These are phyloP conservation scores for Strigomonas galati DNA, from an alignment of 208 protist genomes.

Conservation along the genomic window DNA sequence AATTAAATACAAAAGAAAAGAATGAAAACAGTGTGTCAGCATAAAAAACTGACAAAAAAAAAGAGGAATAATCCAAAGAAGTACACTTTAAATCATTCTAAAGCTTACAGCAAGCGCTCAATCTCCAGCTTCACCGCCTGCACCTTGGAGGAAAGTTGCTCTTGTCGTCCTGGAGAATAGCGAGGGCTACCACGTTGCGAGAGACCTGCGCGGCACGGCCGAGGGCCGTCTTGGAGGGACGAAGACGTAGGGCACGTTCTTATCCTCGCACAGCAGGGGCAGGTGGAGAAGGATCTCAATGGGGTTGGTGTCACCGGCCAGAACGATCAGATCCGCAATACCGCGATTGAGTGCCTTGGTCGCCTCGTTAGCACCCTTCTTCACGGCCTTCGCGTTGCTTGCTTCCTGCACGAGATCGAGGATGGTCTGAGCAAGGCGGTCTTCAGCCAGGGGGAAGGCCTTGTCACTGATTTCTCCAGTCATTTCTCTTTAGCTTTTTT, in stretches of 20 bases:
- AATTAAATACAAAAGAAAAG: constrained; percentile 14
- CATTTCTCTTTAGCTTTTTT: constrained; percentile 38
- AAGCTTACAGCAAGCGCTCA: constrained; percentile 95
- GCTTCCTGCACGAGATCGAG: constrained; percentile 98
- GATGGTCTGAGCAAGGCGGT: constrained; percentile 95
- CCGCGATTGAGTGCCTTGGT: constrained; percentile 99
- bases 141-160: constrained; percentile 97
- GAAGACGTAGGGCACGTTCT: constrained; percentile 99
- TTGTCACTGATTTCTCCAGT: constrained; percentile 95
- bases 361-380: constrained; percentile 99
- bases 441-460: constrained; percentile 97
- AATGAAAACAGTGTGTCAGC: constrained; percentile 11
- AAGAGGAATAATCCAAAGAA: background rate
- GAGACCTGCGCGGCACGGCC: constrained; percentile 98
- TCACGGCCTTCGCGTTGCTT: constrained; percentile 98
- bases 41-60: background rate
- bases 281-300: constrained; percentile 99
- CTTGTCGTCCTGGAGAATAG: constrained; percentile 96
- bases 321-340: constrained; percentile 98
- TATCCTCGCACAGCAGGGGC: constrained; percentile 99
- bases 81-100: constrained; percentile 2
- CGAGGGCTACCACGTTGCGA: constrained; percentile 96
- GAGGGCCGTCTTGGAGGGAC: constrained; percentile 98
- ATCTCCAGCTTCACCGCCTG: constrained; percentile 97
- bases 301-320: constrained; percentile 99